A percentile compares a stretch with the other conserved stretches of the same genome.
phyloP scores from a whole-genome alignment of 352 stramenopile species.

The Nothophytophthora sp. region DNA sequence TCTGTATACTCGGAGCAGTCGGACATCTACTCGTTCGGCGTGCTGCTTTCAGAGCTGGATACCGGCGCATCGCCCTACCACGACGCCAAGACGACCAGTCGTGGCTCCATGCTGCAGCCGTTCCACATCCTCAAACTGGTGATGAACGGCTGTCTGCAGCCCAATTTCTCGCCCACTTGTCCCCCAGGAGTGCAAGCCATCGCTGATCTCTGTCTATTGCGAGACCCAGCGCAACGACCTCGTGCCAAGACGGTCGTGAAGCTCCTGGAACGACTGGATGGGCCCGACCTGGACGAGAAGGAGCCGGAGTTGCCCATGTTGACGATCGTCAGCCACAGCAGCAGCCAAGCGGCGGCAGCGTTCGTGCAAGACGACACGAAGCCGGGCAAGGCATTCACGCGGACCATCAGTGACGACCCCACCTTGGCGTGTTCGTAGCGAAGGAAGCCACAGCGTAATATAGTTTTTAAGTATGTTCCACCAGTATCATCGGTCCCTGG shows the following conservation, averaged over 20 bases:
- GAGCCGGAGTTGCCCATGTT: no score
- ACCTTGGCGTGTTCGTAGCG: no score
- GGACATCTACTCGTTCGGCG: conserved; percentile 81
- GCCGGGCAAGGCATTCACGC: no score
- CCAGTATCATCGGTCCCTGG: no score
- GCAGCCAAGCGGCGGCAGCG: no score
- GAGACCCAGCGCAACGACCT: conserved; percentile 38
- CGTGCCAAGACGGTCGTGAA: conserved; percentile 37
- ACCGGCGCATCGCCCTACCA: conserved; percentile 38
- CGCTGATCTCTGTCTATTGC: conserved; percentile 44
- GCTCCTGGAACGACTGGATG: conserved; percentile 45
- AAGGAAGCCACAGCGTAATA: no score
- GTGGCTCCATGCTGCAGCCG: conserved; percentile 36
- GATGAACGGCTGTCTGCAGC: conserved; percentile 44
- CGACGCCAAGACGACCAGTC: conserved; percentile 10
- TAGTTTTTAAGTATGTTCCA: no score
- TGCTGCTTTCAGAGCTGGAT: conserved; percentile 52
- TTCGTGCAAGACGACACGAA: no score
- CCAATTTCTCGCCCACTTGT: conserved; percentile 39
- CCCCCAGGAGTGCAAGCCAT: conserved; percentile 37
- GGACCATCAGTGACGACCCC: no score
- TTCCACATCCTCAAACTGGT: conserved; percentile 54
- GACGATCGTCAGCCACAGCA: no score
- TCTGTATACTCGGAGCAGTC: conserved; percentile 57
- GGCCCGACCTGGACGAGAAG: no score